Base-by-base conservation (phyloP, 139 green algal species). In the Tetraselmis chui region DNA sequence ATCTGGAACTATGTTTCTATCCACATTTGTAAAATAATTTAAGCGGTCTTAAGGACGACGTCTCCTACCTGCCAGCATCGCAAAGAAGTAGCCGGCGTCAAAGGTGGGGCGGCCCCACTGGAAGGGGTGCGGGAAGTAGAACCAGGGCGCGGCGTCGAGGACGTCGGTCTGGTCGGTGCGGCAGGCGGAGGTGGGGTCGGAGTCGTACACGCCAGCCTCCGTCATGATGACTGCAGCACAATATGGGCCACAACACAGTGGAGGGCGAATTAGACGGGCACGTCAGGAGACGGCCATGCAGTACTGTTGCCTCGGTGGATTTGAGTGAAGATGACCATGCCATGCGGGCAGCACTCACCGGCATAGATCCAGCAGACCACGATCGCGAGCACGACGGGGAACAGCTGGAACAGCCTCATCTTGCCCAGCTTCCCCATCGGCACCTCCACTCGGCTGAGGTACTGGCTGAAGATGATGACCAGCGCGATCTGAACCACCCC, bases 101-200 rank as follows among this genome's bases (percentile, higher is more conserved):
- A 94, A 92, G 76, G 86, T 91, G 59, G 89, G 88, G 1, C 27
- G 18, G 1, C 90, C 90, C 88, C 87, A 94, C 81, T 94, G 90
- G n/a, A 26, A 59, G 76, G 89, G 87, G 83, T 92, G 91, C 0
- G 89, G 89, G 30, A 89, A 84, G 11, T 86, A 80, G 79, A 93
- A 81, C 91, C 91, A 93, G n/a, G 89, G 86, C 1, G 89, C 81
- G n/a, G 78, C 80, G 25, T 28, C 2, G 23, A 92, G 77, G 28
- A 89, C 87, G 27, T 85, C n/a, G 30, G 81, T 83, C 77, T 87
- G 82, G 59, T 90, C 84, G 1, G 87, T 86, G 5, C 59, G 45
- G 25, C 82, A 87, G 0, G 83, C 29, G 79, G 79, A 78, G 82
- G 32, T 30, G 23, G 82, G 82, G 75, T 86, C 79, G 29, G 30